Evolutionary conservation across 805 yeast species (phyloP).

Genomic region (Saturnispora diversa): DNA sequence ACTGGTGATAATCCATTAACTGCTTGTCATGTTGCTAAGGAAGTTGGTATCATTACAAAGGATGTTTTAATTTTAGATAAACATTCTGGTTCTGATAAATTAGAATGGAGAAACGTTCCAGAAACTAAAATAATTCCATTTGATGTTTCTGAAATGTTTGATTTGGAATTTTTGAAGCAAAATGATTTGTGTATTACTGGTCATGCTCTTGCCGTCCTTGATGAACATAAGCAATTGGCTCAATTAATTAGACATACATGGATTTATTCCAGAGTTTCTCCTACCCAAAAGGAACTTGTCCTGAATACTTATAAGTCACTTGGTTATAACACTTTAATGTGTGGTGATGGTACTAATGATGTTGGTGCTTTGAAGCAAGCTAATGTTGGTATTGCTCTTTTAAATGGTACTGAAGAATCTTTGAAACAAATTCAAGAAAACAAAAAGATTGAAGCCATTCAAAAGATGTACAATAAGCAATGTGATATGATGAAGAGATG

Average conservation of each 20-base stretch:
- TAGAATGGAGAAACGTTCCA: constrained; percentile 79
- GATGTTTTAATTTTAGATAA: constrained; percentile 81
- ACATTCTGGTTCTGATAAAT: constrained; percentile 43
- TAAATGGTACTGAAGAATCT: constrained; percentile 94
- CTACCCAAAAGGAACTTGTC: constrained; percentile 88
- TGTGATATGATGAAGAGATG: constrained; percentile 69
- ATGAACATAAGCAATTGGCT: constrained; percentile 59
- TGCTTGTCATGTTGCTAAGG: constrained; percentile 95
- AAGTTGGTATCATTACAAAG: constrained; percentile 79
- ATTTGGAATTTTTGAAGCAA: constrained; percentile 46
- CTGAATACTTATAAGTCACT: constrained; percentile 73
- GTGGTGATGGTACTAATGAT: constrained; percentile 99
- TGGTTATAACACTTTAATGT: constrained; percentile 93
- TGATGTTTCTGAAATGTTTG: constrained; percentile 49
- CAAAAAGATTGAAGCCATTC: constrained; percentile 55
- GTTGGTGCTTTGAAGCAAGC: constrained; percentile 99
- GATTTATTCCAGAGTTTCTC: constrained; percentile 97
- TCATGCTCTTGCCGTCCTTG: constrained; percentile 65
- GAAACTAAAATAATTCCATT: constrained; percentile 68
- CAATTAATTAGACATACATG: constrained; percentile 81
- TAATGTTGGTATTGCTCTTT: constrained; percentile 93
- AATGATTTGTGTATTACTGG: constrained; percentile 92
- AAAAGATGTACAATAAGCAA: constrained; percentile 76
- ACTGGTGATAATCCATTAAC: constrained; percentile 99
- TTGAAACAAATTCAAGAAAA: constrained; percentile 82